Evolutionary conservation across 2,329 filamentous ascomycete species (phyloP), one percentile per base, ranked within the genome.

Genomic region (Coniosporium tulheliwenetii): DNA sequence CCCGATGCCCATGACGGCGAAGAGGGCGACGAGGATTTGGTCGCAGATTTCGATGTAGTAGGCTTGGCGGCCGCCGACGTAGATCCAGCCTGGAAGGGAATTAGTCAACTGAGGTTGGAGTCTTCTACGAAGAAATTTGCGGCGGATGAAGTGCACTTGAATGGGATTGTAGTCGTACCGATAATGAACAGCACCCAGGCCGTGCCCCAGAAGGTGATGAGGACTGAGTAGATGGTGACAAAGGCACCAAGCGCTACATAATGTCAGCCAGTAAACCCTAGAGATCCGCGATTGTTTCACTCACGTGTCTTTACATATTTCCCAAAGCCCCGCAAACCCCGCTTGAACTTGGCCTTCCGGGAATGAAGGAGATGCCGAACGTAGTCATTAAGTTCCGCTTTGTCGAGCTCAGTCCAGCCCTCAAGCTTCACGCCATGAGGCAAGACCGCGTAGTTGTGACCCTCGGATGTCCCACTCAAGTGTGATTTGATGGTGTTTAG

Each of bases 141-240:
- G 3, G 8, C 12, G 12, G 5, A 8, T n/a, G 12, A 3, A 5
- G 32, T 35, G 14, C 8, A 4, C 32, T 35, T 4, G 19, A 9
- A 3, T 8, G 7, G 19, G 10, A 36, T 12, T 30, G 8, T 19
- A 13, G 30, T 44, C 57, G 42, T 59, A 65, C 79, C 83, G 55
- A 93, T 93, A 41, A 93, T 65, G 61, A 89, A 91, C n/a, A 93
- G 70, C 1, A 93, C 85, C 85, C 85, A 93, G 0, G 82, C 82
- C 10, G 89, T 67, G 52, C 85, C 85, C 50, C 93, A 93, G 0
- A 87, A 66, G 0, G 85, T 91, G 50, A 93, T 87, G 14, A 89
- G 67, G 1, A 73, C 78, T 8, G 84, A 85, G 57, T 93, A 93
- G 3, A 93, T 62, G 0, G 84, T 91, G 43, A 93, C 81, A 41